Base-by-base conservation (phyloP, 108 stramenopile genomes). In the Nitzschia inconspicua region DNA sequence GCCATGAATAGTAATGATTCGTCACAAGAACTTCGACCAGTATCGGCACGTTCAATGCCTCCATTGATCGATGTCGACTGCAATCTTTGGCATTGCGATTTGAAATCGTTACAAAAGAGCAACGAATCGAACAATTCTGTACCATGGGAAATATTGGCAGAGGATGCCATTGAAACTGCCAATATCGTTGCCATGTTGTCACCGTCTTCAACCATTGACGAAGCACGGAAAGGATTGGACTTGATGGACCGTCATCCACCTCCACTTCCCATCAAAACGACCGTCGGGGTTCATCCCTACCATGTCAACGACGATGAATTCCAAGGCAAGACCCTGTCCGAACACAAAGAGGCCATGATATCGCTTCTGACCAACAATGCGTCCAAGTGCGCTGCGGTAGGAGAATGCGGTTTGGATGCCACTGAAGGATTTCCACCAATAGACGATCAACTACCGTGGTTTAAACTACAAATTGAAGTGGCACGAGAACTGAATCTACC, bases 211-310 rank as follows among this genome's bases (percentile, higher is more conserved):
- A 85, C 86, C 0, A 66, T 87, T 20, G 58, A 70, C 5, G 89
- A 91, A 66, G 76, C 85, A 6, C 65, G 68, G 22, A 40, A 30
- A 6, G 61, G 69, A n/a, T 0, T 70, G 19, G 53, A 56, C 3
- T 31, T 39, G 3, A 7, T 70, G 41, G 22, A 36, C 19, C 19
- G 19, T 0, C 19, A 35, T 6, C 60, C 60, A 54, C 69, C 69
- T 26, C 69, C 69, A 2, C 22, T 70, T 20, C 36, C 43, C 14
- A 57, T 70, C 6, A 55, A 57, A 62, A 60, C 71, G 47, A 83
- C 84, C 1, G 84, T 84, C 1, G 89, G 89, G 7, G 82, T 91
- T 7, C 89, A 91, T 74, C 89, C 89, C 0, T 91, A 91, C 51
- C 81, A 83, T 68, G 68, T 80, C 18, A 57, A 60, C 16, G 82